Conservation (phyloP, 2,329 filamentous ascomycete species). For the Pseudomassariella vexata region DNA sequence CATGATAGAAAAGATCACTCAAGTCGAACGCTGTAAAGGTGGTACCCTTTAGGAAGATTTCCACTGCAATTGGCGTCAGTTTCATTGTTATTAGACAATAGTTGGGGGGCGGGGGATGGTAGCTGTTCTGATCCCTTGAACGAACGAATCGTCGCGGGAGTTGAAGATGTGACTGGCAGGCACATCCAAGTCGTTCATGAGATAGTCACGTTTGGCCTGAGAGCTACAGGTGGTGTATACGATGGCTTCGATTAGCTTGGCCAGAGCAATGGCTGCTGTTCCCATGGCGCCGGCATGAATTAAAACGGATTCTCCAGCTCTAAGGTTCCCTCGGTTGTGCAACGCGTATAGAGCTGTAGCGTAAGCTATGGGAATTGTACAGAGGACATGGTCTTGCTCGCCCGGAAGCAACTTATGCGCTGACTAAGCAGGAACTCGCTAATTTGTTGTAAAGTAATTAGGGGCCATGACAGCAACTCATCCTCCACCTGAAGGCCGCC, state of each 20-base stretch:
- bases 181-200: constrained; percentile 20
- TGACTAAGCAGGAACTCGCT: too few relatives aligned
- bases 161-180: constrained; percentile 24
- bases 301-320: constrained; percentile 20
- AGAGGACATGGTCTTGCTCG: constrained; percentile 13
- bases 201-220: constrained; percentile 9
- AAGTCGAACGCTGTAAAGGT: too few relatives aligned
- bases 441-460: too few relatives aligned
- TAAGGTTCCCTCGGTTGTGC: constrained; percentile 17
- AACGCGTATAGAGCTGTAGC: constrained; percentile 24
- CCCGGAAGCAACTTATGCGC: constrained; percentile 12
- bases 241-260: constrained; percentile 21
- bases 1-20: too few relatives aligned
- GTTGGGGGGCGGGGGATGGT: too few relatives aligned
- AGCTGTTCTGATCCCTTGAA: too few relatives aligned
- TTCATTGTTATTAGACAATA: too few relatives aligned
- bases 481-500: too few relatives aligned
- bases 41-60: too few relatives aligned
- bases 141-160: constrained; percentile 22
- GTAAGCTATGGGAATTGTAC: constrained; percentile 18
- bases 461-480: too few relatives aligned
- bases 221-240: constrained; percentile 24
- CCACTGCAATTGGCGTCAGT: too few relatives aligned
- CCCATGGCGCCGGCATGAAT: constrained; percentile 29
- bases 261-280: constrained; percentile 25